Evolutionary conservation across 1,284 basidiomycete genomes (phyloP), one percentile per base, ranked within the genome.

Genomic region (Schizopora paradoxa): DNA sequence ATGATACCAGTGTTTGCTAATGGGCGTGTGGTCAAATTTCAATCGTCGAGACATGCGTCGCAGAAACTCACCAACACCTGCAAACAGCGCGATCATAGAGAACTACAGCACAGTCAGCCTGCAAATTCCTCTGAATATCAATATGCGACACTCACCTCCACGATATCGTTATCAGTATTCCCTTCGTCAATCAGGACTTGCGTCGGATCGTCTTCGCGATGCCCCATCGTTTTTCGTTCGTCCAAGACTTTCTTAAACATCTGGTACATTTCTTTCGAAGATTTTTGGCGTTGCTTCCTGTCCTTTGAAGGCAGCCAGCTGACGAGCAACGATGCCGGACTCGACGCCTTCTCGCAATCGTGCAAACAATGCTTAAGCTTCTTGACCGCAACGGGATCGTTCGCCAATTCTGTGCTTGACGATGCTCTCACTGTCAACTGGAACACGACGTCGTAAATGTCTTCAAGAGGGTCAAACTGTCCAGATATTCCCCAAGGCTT

Each of bases 101-200:
- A 40, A 40, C 19, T 40, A 23, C 10, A 31, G 28, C 28, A 10
- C 28, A 31, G n/a, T n/a, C n/a, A n/a, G n/a, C n/a, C n/a, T n/a
- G n/a, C n/a, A n/a, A n/a, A n/a, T n/a, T n/a, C n/a, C n/a, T n/a
- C n/a, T n/a, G n/a, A n/a, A n/a, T n/a, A n/a, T n/a, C n/a, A n/a
- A n/a, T n/a, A n/a, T n/a, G n/a, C n/a, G n/a, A n/a, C n/a, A n/a
- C n/a, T n/a, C n/a, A n/a, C n/a, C n/a, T n/a, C n/a, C n/a, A 14
- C 8, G 33, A 35, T 35, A 40, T 40, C 37, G 14, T 40, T 40
- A 14, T 23, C 25, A 10, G 37, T 23, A 23, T 23, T 16, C 14
- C 37, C 37, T 40, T 40, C 37, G 26, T 40, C 37, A 14, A 40
- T 26, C 4, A 40, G 37, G 6, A 40, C 37, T 40, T 40, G 37